Percentiles rank a stretch among this genome's conserved stretches.
Conservation (phyloP, 176 grass and related monocot genomes). For the Aegilops sharonensis region DNA sequence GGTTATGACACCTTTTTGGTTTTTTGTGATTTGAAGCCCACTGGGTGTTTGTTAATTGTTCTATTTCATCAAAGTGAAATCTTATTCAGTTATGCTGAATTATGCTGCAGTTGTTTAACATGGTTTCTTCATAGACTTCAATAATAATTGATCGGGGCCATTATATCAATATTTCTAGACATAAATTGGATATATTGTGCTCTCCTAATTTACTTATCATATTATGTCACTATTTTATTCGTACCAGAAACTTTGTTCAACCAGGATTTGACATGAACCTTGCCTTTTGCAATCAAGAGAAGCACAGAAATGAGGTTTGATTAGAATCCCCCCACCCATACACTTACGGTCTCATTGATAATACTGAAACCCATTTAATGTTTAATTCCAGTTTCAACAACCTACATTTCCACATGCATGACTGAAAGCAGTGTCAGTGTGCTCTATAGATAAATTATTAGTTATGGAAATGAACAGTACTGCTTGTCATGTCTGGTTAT, state of each 20-base stretch:
- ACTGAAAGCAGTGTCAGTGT: background rate
- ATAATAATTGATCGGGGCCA: background rate
- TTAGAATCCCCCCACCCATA: background rate
- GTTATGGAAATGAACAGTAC: constrained; percentile 5
- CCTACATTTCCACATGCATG: background rate
- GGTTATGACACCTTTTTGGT: background rate
- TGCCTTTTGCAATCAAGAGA: constrained; percentile 96
- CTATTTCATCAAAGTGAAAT: background rate
- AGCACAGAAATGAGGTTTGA: constrained; percentile 87
- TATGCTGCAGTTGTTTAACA: background rate
- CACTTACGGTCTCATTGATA: background rate
- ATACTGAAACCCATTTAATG: background rate
- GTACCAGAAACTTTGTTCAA: constrained; percentile 80
- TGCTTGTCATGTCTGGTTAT: constrained; percentile 9
- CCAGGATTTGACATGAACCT: constrained; percentile 93
- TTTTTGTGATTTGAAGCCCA: background rate
- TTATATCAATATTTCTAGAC: background rate
- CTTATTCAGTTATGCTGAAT: constrained; percentile 7
- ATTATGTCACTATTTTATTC: constrained; percentile 38
- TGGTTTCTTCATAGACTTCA: background rate
- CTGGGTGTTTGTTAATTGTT: constrained; percentile 3
- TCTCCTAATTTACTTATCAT: background rate
- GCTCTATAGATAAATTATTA: constrained; percentile 15
- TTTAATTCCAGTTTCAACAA: background rate
- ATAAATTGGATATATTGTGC: constrained; percentile 19